phyloP scores from a whole-genome alignment of 2,329 filamentous ascomycete genomes.

The Aotearoamyces nothofagi region DNA sequence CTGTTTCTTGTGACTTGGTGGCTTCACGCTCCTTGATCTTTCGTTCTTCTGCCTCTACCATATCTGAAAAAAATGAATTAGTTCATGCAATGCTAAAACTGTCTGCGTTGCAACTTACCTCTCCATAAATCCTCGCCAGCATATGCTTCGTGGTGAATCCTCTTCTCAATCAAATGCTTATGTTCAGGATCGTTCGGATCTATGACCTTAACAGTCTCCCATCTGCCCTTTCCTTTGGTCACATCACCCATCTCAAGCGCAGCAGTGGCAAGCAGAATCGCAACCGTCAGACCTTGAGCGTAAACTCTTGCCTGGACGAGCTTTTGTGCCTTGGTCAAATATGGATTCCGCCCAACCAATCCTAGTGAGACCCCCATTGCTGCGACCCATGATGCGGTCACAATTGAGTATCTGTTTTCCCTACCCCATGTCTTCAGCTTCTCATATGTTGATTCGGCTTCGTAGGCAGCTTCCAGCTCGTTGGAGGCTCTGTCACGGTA shows the following conservation, averaged over 20 bases:
- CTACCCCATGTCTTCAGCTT: conserved; percentile 58
- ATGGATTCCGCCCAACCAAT: conserved; percentile 47
- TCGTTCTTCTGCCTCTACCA: conserved; percentile 68
- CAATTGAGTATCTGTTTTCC: conserved; percentile 52
- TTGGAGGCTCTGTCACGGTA: conserved; percentile 15
- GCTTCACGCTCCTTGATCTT: conserved; percentile 28
- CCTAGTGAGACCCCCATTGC: conserved; percentile 47
- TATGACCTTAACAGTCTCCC: conserved; percentile 71
- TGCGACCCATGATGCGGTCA: conserved; percentile 50
- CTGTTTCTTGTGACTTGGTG: too few relatives aligned
- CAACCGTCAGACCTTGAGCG: conserved; percentile 55
- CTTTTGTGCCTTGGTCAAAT: conserved; percentile 49
- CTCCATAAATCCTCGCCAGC: conserved; percentile 88
- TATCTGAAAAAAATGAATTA: conserved; percentile 46
- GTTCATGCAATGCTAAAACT: conserved; percentile 3
- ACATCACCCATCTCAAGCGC: conserved; percentile 63
- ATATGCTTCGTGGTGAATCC: conserved; percentile 74
- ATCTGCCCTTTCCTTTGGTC: conserved; percentile 58
- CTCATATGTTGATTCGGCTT: conserved; percentile 33
- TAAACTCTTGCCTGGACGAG: conserved; percentile 65
- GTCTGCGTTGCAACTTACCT: too few relatives aligned
- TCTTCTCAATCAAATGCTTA: conserved; percentile 74
- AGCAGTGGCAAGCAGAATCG: conserved; percentile 50
- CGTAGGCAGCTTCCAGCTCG: conserved; percentile 7
- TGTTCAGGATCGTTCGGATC: conserved; percentile 73